Conservation (phyloP, 345 rosid genomes). For the Microthlaspi erraticum region DNA sequence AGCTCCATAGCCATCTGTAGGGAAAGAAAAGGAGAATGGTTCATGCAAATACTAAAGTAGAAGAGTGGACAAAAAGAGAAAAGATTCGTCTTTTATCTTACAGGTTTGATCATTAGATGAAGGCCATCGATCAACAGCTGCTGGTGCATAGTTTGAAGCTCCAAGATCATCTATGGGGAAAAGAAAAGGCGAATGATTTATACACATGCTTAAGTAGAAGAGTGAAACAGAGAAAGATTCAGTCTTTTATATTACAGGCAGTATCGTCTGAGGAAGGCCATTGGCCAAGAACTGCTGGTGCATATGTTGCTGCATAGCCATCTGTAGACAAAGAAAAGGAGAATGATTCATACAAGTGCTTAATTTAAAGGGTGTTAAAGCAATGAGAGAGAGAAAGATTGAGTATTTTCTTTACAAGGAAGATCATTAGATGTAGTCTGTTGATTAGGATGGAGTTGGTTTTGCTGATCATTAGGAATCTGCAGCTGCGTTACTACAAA, state of each 20-base stretch:
- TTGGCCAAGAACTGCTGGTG: not conserved
- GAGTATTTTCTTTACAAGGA: not conserved
- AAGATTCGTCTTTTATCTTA: slow-evolving; percentile 7
- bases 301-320: not conserved
- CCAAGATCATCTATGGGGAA: not conserved
- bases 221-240: not conserved
- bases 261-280: not conserved
- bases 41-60: not conserved
- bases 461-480: not conserved
- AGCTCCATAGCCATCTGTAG: not conserved
- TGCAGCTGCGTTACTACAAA: slow-evolving; percentile 4
- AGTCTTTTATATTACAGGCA: not conserved
- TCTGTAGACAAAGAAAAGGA: slow-evolving; percentile 9
- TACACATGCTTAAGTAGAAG: not conserved
- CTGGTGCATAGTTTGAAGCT: not conserved
- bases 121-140: not conserved
- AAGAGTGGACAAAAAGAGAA: not conserved
- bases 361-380: not conserved
- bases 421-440: not conserved
- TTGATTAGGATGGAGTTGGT: not conserved
- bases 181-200: not conserved
- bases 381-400: not conserved
- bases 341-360: not conserved
- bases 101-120: not conserved
- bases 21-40: slow-evolving; percentile 7